Base-by-base conservation (phyloP, 1,139 yeast genomes). In the Blastobotrys apis region DNA sequence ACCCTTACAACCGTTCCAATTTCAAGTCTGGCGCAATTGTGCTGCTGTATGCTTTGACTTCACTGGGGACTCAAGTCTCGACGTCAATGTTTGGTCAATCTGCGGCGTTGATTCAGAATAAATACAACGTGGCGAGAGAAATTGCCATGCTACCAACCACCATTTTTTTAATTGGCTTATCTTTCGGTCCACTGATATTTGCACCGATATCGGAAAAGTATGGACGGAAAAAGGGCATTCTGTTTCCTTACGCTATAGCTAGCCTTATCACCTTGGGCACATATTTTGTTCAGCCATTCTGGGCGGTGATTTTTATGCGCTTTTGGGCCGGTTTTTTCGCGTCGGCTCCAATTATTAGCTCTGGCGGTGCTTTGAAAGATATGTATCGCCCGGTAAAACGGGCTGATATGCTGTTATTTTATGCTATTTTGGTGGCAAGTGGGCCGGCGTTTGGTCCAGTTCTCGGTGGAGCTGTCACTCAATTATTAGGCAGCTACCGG, bases 401-500 rank as follows among this genome's bases (percentile, higher is more conserved):
- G 2, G 50, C 54, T 25, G 52, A 51, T 32, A 44, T 50, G 15
- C 45, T 51, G 22, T 37, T 51, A 5, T 33, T 43, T 9, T 50
- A 51, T 34, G 54, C 53, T 5, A 33, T 51, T 17, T 21, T 51
- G 35, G 53, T 48, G 9, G 54, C 53, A 20, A 41, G 49, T 8
- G 53, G 54, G 2, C 54, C 54, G 8, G 47, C 54, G 19, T 44
- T 51, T 36, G 54, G 53, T 10, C 54, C 54, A 10, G 40, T 48
- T 15, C 33, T 49, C n/a, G 54, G 54, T 5, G 44, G 44, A 1
- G 39, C 34, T 9, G 36, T 51, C 26, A 43, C 50, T 23, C 43
- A 40, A 16, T 34, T 37, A 20, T 21, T 39, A 9, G 41, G 39
- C 5, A 48, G 42, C 29, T 49, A 41, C 33, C 33, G 39, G n/a